phyloP scores from a whole-genome alignment of 1,284 basidiomycete genomes.

The Mycosarcoma maydis region DNA sequence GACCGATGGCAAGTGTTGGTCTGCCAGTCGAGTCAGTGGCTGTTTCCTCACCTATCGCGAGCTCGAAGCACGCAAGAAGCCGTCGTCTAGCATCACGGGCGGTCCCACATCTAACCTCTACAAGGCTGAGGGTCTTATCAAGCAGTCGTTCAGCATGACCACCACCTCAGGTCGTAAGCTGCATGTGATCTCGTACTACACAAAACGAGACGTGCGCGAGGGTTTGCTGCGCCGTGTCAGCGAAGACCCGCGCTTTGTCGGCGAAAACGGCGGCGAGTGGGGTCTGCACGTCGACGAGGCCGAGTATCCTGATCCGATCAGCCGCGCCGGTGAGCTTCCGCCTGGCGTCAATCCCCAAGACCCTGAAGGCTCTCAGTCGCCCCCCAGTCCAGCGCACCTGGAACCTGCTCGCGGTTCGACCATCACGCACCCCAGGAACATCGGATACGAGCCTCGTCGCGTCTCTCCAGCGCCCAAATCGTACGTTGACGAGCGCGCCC shows the following conservation, averaged over 20 bases:
- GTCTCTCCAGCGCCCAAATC: constrained; percentile 3
- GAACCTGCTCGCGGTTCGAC: constrained; percentile 9
- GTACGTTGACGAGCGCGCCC: constrained; percentile 3
- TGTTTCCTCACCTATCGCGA: constrained; percentile 70
- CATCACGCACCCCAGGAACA: constrained; percentile 3
- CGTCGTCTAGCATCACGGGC: constrained; percentile 46
- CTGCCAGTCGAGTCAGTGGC: constrained; percentile 69
- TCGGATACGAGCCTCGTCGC: constrained; percentile 11
- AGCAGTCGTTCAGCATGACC: constrained; percentile 66
- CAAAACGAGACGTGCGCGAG: constrained; percentile 61
- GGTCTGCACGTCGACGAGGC: constrained; percentile 52
- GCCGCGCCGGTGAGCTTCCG: constrained; percentile 42
- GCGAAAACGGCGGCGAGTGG: constrained; percentile 59
- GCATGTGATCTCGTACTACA: constrained; percentile 66
- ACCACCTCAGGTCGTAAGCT: constrained; percentile 64
- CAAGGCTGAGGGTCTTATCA: constrained; percentile 66
- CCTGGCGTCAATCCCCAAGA: constrained; percentile 37
- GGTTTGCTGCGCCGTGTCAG: constrained; percentile 58
- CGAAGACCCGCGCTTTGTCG: constrained; percentile 63
- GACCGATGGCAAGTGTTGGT: constrained; percentile 71
- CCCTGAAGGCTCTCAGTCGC: constrained; percentile 35
- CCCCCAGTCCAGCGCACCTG: constrained; percentile 12
- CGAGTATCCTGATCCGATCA: constrained; percentile 55
- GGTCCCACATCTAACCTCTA: constrained; percentile 61
- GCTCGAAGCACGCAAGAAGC: constrained; percentile 64